Evolutionary conservation across 176 grass and related monocot species (phyloP), one percentile per base, ranked within the genome.

Genomic region (Juncus effusus): DNA sequence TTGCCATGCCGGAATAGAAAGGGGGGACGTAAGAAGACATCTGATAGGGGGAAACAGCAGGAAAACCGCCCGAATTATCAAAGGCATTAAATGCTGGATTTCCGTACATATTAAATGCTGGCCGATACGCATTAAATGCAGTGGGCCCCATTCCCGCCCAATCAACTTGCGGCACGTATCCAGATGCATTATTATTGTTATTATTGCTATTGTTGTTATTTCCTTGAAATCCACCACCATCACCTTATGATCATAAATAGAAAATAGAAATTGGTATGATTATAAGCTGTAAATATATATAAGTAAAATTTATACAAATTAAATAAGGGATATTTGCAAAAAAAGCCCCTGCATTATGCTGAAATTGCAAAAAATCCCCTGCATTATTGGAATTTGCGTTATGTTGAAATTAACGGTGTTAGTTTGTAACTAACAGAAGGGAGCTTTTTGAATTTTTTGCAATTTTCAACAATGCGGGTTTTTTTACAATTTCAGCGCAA

Each of bases 1-100:
- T 56, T 42, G 54, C 40, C 69, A 72, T 72, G 39, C 69, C 69
- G 44, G 53, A 40, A 15, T 72, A 72, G 53, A 72, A 72, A 59
- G 69, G 69, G 16, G 69, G 53, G 35, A 70, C 52, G 12, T 72
- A 72, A 72, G 69, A 72, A 58, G 69, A 56, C 69, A 72, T 72
- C 58, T 72, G 69, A 42, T 42, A 72, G 54, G 69, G 69, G 52
- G 58, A 47, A 45, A 72, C 53, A 59, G 69, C 52, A 59, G 53
- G 53, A 72, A 39, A 72, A 60, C 52, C n/a, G 2, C 69, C 55
- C 10, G 44, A 1, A 6, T 51, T n/a, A 58, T 72, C 69, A 58
- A 28, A 72, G 35, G 53, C 40, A 72, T 58, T 56, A 44, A 12
- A 38, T 11, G 54, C 69, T 11, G 69, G 69, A 6, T 58, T 72